A percentile compares a stretch with the other conserved stretches of the same genome.
Conservation (phyloP, 208 protist species). For the Acanthamoeba sp. region DNA sequence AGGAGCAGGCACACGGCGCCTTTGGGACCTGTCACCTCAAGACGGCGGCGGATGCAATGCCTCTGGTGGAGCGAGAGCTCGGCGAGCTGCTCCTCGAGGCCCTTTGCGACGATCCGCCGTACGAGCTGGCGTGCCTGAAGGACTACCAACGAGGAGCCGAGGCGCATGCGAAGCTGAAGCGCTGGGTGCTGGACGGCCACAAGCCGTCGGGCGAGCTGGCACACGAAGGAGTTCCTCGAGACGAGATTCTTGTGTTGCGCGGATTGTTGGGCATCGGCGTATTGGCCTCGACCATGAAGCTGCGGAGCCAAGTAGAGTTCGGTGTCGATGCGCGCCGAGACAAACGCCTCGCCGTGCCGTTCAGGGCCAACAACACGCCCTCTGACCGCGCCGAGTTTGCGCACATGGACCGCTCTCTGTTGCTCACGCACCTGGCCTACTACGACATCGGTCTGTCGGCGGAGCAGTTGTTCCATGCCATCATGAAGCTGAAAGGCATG, state of each 20-base stretch:
- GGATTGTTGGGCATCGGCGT: background rate
- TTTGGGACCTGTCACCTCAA: background rate
- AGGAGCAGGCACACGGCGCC: background rate
- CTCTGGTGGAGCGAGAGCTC: background rate
- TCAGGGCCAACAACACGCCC: constrained; percentile 78
- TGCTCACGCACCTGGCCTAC: constrained; percentile 80
- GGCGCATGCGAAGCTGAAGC: background rate
- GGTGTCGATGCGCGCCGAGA: background rate
- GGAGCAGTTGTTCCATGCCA: constrained; percentile 43
- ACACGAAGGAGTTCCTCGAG: background rate
- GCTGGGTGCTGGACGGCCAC: background rate
- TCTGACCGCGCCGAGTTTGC: constrained; percentile 78
- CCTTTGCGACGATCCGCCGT: background rate
- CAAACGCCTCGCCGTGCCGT: constrained; percentile 80
- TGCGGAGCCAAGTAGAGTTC: background rate
- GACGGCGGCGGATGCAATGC: background rate
- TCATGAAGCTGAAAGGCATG: constrained; percentile 28
- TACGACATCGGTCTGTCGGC: constrained; percentile 74
- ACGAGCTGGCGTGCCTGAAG: background rate
- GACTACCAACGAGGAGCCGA: background rate
- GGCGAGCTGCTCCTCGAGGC: background rate
- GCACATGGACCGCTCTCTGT: constrained; percentile 71
- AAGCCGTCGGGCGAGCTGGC: background rate
- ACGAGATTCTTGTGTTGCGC: constrained; percentile 3
- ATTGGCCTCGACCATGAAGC: background rate